Conservation (phyloP, 2,329 filamentous ascomycete genomes). For the Gremmenia infestans region DNA sequence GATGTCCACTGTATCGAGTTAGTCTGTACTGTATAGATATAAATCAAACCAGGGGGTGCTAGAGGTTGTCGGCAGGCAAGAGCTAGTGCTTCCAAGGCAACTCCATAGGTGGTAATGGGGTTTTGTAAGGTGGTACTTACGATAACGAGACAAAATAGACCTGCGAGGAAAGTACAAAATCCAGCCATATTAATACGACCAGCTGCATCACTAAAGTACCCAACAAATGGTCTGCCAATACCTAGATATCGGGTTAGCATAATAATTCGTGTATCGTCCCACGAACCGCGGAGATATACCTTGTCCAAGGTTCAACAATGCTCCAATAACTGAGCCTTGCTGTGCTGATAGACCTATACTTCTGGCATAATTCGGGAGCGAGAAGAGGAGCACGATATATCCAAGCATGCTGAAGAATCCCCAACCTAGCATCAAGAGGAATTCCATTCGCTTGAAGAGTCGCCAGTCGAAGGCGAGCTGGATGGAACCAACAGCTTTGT, state of each 20-base stretch:
- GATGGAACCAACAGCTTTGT: constrained; percentile 62
- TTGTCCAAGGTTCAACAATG: constrained; percentile 64
- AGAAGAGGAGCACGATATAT: constrained; percentile 74
- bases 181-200: constrained; percentile 71
- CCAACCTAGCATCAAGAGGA: constrained; percentile 60
- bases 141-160: constrained; percentile 61
- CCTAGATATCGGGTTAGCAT: constrained; percentile 32
- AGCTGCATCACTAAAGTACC: constrained; percentile 63
- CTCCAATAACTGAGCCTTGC: constrained; percentile 67
- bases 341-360: constrained; percentile 60
- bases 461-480: constrained; percentile 61
- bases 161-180: constrained; percentile 58
- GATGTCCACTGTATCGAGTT: constrained; percentile 52
- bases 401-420: constrained; percentile 68
- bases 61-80: background rate
- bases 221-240: constrained; percentile 66
- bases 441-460: constrained; percentile 58
- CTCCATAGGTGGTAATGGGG: background rate
- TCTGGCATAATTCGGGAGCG: constrained; percentile 66
- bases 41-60: no score
- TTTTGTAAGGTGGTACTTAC: background rate
- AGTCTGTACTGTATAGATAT: background rate
- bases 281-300: constrained; percentile 8
- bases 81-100: background rate
- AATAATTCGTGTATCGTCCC: background rate